Percentiles rank a stretch among this genome's conserved stretches.
Evolutionary conservation across 805 yeast genomes (phyloP).

Genomic region (Starmerella geochares): DNA sequence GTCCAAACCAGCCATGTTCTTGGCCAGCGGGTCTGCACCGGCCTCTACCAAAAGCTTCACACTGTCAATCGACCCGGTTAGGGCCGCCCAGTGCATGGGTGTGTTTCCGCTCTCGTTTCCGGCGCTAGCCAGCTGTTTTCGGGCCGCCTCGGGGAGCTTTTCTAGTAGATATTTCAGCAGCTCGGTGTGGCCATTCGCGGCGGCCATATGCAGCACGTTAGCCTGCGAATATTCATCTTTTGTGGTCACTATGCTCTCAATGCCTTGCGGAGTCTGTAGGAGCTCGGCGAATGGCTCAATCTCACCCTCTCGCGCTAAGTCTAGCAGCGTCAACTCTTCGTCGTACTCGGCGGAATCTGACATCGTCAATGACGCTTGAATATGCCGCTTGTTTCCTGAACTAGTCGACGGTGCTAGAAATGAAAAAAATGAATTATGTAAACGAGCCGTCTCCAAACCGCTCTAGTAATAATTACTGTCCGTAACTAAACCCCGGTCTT

Average conservation of each 20-base stretch:
- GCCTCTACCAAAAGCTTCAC: conserved; percentile 63
- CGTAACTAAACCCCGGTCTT: no score
- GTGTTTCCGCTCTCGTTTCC: conserved; percentile 82
- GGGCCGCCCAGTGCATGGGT: conserved; percentile 92
- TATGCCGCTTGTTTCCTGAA: not conserved
- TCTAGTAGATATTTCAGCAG: conserved; percentile 52
- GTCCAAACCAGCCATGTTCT: conserved; percentile 70
- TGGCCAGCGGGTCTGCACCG: conserved; percentile 72
- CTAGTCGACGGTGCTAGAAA: not conserved
- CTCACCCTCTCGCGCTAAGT: conserved; percentile 75
- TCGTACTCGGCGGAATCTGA: conserved; percentile 7
- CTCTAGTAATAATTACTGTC: not conserved
- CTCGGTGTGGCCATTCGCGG: conserved; percentile 83
- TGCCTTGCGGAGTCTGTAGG: conserved; percentile 39
- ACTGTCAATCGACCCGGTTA: conserved; percentile 68
- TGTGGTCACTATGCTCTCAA: conserved; percentile 39
- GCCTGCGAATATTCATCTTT: conserved; percentile 55
- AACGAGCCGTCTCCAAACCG: no score
- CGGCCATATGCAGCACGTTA: conserved; percentile 88
- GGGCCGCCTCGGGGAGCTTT: conserved; percentile 33
- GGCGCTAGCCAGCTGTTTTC: conserved; percentile 37
- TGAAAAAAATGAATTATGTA: conserved; percentile 2
- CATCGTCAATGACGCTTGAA: not conserved
- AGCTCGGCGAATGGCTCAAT: conserved; percentile 60
- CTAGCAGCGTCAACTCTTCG: conserved; percentile 42